Evolutionary conservation across 2,329 filamentous ascomycete species (phyloP), one percentile per base, ranked within the genome.

Genomic region (Leptodontidium sp.): DNA sequence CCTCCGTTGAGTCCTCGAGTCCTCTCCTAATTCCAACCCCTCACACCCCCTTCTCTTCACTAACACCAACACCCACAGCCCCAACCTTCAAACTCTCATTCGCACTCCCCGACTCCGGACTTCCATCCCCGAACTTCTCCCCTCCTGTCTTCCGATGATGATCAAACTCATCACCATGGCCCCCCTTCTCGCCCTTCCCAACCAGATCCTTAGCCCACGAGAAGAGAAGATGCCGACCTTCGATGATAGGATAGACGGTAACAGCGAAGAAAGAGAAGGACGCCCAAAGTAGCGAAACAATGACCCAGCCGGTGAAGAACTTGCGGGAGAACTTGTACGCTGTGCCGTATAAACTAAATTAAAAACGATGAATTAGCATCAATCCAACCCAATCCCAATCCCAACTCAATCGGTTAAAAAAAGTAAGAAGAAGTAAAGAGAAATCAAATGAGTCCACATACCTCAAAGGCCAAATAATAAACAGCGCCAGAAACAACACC

Each of bases 401-500:
- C 21, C 21, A 21, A 21, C 21, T 21, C 21, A 21, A 21, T 21
- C 21, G 21, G 29, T 2, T 8, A 40, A 26, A 49, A 58, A n/a
- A 5, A 7, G 17, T 17, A 14, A n/a, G 43, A 45, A 58, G 21
- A 11, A 21, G 52, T 32, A 49, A 2, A 47, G 35, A 11, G 29
- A 7, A 47, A 47, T 15, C 15, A 15, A 50, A 47, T 4, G n/a
- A 59, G 38, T 12, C 38, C 5, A 40, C 65, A 12, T 64, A 67
- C 65, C 38, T 64, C 65, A 64, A 63, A 26, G 65, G 65, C 65
- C 65, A 67, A 24, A 64, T 67, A 29, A 67, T 64, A 38, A 67
- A 67, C 59, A 67, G 32, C n/a, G 65, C 65, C 43, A 67, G 32
- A 15, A 67, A 67, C 61, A 67, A 53, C n/a, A 64, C 64, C 24